Base-by-base conservation (phyloP, 2,329 filamentous ascomycete genomes). In the Tolypocladium nubicola region DNA sequence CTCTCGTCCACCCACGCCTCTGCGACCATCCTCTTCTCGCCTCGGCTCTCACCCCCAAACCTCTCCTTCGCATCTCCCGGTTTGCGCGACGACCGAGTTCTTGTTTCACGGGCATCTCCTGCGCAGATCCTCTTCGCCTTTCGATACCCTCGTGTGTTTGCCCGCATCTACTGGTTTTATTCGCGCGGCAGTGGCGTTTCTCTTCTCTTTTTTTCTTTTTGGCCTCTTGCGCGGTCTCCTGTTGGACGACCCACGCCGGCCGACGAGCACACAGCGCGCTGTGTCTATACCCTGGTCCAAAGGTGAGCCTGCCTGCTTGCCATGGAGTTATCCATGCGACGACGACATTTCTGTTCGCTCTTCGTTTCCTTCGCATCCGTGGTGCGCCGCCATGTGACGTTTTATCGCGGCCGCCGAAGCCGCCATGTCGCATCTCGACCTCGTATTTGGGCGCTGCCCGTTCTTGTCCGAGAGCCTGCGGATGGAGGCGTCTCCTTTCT, bases 111-210 rank as follows among this genome's bases (percentile, higher is more conserved):
- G 38, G 52, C 37, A 41, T 54, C 52, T 54, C 52, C 23, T 43
- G 38, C 23, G 23, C 38, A 40, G 23, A 40, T 54, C 52, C 50
- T 4, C 47, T 13, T 26, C 35, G 53, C 52, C 56, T 58, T 55
- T 58, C 59, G 58, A 62, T 62, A 62, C 56, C 57, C 61, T 49
- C 55, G 45, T 55, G 55, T 59, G 40, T 60, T 58, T 58, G 56
- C 59, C 56, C 56, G 59, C 55, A 55, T 54, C 37, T 55, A 52
- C 59, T 57, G 47, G 23, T n/a, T n/a, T n/a, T 56, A 37, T 33
- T 47, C 33, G 59, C 58, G 59, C 55, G 56, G 56, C 47, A 52
- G 53, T 58, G 61, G 60, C 57, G 57, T 58, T 62, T 23, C 54
- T 39, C 30, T 38, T 56, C 39, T 45, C 26, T 30, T 41, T 37